Conservation (phyloP, 495 filamentous ascomycete species). For the Neurospora sp. region DNA sequence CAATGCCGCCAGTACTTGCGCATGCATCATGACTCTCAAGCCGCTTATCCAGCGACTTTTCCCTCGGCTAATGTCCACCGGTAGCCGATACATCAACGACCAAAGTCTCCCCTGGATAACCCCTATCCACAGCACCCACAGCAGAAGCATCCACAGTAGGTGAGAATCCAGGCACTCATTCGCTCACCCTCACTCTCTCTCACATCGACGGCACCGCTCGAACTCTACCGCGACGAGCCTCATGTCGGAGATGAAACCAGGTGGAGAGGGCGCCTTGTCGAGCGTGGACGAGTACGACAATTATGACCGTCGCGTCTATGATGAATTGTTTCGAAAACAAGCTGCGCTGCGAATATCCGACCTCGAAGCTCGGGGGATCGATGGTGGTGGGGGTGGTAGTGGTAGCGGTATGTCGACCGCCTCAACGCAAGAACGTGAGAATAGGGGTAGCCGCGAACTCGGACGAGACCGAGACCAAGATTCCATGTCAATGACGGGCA, state of each 20-base stretch:
- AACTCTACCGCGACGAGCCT: not conserved
- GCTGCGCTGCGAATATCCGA: not conserved
- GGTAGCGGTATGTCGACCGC: not conserved
- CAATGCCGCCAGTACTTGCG: constrained; percentile 19
- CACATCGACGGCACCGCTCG: not conserved
- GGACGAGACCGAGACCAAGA: not conserved
- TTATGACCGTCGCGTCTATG: not conserved
- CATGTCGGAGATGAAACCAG: not conserved
- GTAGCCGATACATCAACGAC: constrained; percentile 4
- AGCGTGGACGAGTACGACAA: not conserved
- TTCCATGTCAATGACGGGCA: not conserved
- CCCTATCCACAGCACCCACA: constrained; percentile 1
- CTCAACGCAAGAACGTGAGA: not conserved
- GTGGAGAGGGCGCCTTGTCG: not conserved
- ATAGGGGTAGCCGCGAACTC: not conserved
- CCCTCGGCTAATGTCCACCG: constrained; percentile 10
- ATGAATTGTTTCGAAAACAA: not conserved
- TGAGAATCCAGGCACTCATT: constrained; percentile 4
- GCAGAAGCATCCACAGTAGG: not conserved
- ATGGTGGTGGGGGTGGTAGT: not conserved
- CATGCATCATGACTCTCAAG: constrained; percentile 23
- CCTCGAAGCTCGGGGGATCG: not conserved
- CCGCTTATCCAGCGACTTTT: constrained; percentile 18
- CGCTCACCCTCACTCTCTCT: not conserved
- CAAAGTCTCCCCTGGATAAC: constrained; percentile 19